Percentiles rank a stretch among this genome's conserved stretches.
Evolutionary conservation across 768 basidiomycete species (phyloP).

Genomic region (Lentinula edodes): DNA sequence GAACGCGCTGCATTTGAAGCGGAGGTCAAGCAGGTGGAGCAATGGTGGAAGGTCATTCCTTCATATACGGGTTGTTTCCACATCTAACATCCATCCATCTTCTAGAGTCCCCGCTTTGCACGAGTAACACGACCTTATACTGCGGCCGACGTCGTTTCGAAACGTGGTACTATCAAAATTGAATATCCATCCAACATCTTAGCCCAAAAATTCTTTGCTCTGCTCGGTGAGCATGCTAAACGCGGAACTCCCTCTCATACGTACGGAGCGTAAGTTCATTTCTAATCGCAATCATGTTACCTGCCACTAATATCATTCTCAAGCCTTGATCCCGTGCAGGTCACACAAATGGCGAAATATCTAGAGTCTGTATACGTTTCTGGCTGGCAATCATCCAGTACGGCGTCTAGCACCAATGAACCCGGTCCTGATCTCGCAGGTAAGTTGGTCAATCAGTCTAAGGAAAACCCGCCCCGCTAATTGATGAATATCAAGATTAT

Average conservation of each 20-base stretch:
- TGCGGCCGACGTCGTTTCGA: constrained; percentile 88
- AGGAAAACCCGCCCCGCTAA: neutral
- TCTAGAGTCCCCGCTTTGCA: constrained; percentile 82
- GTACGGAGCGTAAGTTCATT: constrained; percentile 89
- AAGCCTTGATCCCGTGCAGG: constrained; percentile 95
- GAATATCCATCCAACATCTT: constrained; percentile 80
- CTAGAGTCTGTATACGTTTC: constrained; percentile 99
- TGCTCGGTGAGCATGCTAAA: constrained; percentile 73
- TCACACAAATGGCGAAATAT: constrained; percentile 98
- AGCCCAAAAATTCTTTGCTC: constrained; percentile 80
- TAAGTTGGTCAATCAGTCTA: constrained; percentile 23
- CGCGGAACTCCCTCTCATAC: constrained; percentile 85
- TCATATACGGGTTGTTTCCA: constrained; percentile 6
- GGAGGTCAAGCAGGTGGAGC: constrained; percentile 82
- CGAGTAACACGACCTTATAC: constrained; percentile 89
- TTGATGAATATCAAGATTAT: constrained; percentile 55
- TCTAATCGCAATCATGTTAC: neutral
- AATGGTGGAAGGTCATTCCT: constrained; percentile 80
- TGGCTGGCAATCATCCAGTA: constrained; percentile 92
- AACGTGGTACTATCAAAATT: constrained; percentile 83
- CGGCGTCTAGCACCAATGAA: constrained; percentile 90
- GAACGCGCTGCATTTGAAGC: constrained; percentile 68
- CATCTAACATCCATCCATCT: constrained; percentile 7
- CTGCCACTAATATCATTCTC: neutral
- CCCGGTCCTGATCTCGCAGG: constrained; percentile 98